These are phyloP conservation scores for Candida broadrunensis DNA, from an alignment of 805 yeast species.

Conservation along the genomic window DNA sequence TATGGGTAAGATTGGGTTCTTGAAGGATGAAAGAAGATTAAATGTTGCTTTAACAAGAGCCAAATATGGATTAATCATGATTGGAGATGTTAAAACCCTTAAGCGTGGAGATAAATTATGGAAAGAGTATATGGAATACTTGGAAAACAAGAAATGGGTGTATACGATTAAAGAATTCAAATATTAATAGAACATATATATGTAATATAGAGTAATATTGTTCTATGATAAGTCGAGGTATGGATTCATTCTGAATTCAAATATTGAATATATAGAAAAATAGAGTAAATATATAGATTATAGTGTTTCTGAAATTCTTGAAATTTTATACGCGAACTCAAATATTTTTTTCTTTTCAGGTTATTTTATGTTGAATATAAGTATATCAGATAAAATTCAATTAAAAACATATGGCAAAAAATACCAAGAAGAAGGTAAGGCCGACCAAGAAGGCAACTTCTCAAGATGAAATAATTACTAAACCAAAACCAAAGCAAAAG, in stretches of 20 bases:
- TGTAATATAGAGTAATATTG: too few relatives aligned
- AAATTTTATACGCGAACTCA: too few relatives aligned
- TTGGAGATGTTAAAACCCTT: slow-evolving; percentile 39
- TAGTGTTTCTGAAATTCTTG: too few relatives aligned
- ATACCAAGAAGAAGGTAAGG: not conserved
- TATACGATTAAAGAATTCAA: slow-evolving; percentile 1
- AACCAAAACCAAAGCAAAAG: not conserved
- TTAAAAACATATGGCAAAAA: not conserved
- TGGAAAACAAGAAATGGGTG: slow-evolving; percentile 23
- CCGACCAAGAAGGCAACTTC: not conserved
- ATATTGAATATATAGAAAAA: too few relatives aligned
- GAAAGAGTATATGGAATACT: slow-evolving; percentile 45
- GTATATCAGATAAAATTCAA: too few relatives aligned
- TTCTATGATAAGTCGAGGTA: too few relatives aligned
- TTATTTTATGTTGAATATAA: too few relatives aligned
- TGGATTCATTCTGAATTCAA: too few relatives aligned
- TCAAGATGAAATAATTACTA: not conserved
- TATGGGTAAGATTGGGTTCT: slow-evolving; percentile 72
- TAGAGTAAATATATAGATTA: too few relatives aligned
- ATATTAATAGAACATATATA: not conserved
- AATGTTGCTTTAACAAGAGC: slow-evolving; percentile 92
- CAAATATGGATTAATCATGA: slow-evolving; percentile 64
- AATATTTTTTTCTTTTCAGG: too few relatives aligned
- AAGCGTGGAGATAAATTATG: slow-evolving; percentile 48
- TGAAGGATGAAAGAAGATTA: slow-evolving; percentile 79